These are phyloP conservation scores for Anisodus acutangulus DNA, from an alignment of 257 asterid genomes.

Conservation along the genomic window DNA sequence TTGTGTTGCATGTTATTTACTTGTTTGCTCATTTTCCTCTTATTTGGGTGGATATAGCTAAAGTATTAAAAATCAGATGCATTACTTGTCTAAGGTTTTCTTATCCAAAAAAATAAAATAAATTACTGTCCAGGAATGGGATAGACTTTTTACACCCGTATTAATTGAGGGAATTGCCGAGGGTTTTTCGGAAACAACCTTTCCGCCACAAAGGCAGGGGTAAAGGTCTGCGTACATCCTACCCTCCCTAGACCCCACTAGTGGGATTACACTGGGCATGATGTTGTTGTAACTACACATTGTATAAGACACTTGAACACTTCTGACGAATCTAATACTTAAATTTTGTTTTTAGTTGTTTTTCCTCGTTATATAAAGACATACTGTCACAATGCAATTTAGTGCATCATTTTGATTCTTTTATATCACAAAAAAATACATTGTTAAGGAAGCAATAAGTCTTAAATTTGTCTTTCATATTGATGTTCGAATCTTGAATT, in stretches of 20 bases:
- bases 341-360: background rate
- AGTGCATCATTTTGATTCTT: background rate
- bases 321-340: background rate
- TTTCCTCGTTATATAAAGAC: background rate
- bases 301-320: background rate
- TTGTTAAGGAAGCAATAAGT: background rate
- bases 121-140: background rate
- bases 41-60: background rate
- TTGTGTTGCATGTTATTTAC: background rate
- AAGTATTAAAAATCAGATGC: background rate
- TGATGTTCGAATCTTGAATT: background rate
- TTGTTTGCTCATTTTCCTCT: conserved; percentile 8
- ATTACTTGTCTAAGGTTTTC: background rate
- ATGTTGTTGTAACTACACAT: background rate
- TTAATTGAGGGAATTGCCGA: background rate
- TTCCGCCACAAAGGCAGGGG: too few relatives aligned
- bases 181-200: too few relatives aligned
- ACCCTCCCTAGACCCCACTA: too few relatives aligned
- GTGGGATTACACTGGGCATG: too few relatives aligned
- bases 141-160: background rate
- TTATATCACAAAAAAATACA: background rate
- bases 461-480: background rate
- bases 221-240: too few relatives aligned
- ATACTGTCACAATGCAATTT: too few relatives aligned
- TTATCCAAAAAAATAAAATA: background rate